Conservation (phyloP, 768 basidiomycete genomes). For the Tylopilus vinaceipallidus region DNA sequence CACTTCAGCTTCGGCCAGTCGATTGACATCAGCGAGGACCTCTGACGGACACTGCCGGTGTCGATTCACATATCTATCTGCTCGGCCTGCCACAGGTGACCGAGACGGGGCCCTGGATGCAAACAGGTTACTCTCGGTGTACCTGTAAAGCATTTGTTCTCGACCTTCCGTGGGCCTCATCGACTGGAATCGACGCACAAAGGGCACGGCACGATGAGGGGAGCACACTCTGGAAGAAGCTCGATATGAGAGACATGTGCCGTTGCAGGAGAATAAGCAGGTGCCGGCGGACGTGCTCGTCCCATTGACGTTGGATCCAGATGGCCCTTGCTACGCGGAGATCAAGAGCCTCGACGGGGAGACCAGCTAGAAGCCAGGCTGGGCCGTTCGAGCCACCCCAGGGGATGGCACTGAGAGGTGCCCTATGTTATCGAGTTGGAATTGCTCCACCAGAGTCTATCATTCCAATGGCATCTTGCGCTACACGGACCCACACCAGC, state of each 20-base stretch:
- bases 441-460: conserved; percentile 90
- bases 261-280: conserved; percentile 91
- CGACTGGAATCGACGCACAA: conserved; percentile 67
- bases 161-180: conserved; percentile 67
- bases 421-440: conserved; percentile 90
- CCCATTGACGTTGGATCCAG: conserved; percentile 86
- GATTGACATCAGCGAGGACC: conserved; percentile 44
- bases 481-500: conserved; percentile 55
- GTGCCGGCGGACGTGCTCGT: conserved; percentile 96
- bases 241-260: conserved; percentile 91
- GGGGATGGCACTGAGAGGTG: conserved; percentile 89
- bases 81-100: conserved; percentile 36
- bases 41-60: conserved; percentile 67
- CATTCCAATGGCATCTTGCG: conserved; percentile 82
- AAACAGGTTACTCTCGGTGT: conserved; percentile 40
- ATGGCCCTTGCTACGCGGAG: conserved; percentile 92
- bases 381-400: conserved; percentile 73
- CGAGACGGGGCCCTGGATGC: conserved; percentile 37
- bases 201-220: conserved; percentile 87
- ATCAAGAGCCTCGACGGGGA: conserved; percentile 98
- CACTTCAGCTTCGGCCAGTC: conserved; percentile 39
- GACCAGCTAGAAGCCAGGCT: conserved; percentile 91
- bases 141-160: conserved; percentile 57
- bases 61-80: conserved; percentile 66
- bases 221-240: conserved; percentile 96